phyloP scores from a whole-genome alignment of 129 eudicot genomes.

The Chrysanthemum lavandulifolium region DNA sequence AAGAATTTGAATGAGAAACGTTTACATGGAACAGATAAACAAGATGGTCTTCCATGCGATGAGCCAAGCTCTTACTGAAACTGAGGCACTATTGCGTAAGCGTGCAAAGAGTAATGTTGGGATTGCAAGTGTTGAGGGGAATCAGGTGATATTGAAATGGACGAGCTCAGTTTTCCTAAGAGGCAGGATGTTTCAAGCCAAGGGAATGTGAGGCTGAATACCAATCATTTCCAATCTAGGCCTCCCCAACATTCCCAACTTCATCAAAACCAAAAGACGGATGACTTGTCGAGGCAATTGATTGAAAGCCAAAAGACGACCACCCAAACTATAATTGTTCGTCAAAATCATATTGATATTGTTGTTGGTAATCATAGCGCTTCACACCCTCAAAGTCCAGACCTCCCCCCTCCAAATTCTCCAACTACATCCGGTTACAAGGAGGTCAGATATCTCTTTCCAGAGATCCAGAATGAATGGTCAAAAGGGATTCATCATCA shows the following conservation, averaged over 20 bases:
- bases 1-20: conserved; percentile 7
- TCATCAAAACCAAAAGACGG: background rate
- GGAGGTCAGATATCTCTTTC: no score
- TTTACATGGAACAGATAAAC: conserved; percentile 12
- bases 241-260: background rate
- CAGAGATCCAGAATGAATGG: no score
- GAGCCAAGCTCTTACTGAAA: conserved; percentile 5
- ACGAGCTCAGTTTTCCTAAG: no score
- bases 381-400: background rate
- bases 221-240: background rate
- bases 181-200: background rate
- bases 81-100: background rate
- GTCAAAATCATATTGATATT: background rate
- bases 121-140: no score
- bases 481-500: no score
- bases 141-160: no score
- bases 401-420: no score
- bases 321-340: background rate
- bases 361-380: background rate
- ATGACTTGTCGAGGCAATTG: background rate
- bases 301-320: background rate
- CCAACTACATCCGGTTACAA: no score
- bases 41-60: conserved; percentile 10
- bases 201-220: background rate
- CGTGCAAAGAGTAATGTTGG: no score